These are phyloP conservation scores for Elsinoe perseae DNA, from an alignment of 2,329 filamentous ascomycete genomes.

Conservation along the genomic window DNA sequence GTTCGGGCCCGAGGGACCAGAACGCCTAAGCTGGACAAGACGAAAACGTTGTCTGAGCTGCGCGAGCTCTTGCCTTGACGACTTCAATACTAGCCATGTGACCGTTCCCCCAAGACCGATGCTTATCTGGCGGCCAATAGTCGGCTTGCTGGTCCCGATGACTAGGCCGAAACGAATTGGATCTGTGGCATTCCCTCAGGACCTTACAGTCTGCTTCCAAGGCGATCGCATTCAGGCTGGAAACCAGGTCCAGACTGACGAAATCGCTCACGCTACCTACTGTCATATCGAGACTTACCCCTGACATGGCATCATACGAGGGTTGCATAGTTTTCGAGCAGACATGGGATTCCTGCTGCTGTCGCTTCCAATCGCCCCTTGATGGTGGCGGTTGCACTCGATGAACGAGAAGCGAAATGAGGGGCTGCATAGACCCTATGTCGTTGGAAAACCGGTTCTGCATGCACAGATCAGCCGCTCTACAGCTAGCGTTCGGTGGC, in stretches of 20 bases:
- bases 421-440: not conserved
- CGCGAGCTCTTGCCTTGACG: not conserved
- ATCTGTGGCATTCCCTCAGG: no score
- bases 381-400: not conserved
- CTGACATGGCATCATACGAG: no score
- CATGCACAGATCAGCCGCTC: not conserved
- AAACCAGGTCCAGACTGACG: no score
- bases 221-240: no score
- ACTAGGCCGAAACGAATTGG: no score
- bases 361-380: not conserved
- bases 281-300: no score
- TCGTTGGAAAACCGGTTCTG: not conserved
- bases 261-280: no score
- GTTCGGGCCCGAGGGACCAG: not conserved
- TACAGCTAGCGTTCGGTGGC: not conserved
- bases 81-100: not conserved
- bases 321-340: no score
- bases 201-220: no score
- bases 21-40: not conserved
- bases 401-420: not conserved
- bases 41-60: not conserved
- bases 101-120: not conserved
- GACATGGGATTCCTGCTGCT: no score
- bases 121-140: not conserved
- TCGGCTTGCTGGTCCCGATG: not conserved